phyloP scores from a whole-genome alignment of 2,329 filamentous ascomycete species.

The Dactylellina drechsleri region DNA sequence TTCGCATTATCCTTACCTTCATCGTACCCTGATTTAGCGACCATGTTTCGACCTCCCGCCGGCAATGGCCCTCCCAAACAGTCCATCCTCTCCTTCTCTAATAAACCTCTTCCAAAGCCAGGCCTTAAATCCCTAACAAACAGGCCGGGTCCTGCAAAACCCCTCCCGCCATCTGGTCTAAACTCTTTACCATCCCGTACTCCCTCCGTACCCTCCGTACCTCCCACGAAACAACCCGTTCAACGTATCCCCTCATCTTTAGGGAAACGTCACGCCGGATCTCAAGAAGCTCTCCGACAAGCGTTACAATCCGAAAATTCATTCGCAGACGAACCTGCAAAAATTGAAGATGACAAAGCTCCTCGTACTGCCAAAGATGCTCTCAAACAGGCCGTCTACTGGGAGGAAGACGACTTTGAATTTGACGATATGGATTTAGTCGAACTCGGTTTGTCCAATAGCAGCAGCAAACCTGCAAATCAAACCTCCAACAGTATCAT shows the following conservation, averaged over 20 bases:
- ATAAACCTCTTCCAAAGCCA: conserved; percentile 28
- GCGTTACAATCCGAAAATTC: conserved; percentile 40
- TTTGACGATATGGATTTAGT: conserved; percentile 50
- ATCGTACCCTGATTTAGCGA: not conserved
- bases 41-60: conserved; percentile 26
- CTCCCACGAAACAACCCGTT: not conserved
- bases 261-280: conserved; percentile 37
- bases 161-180: conserved; percentile 23
- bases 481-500: not conserved
- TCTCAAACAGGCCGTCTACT: conserved; percentile 49
- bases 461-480: conserved; percentile 12
- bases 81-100: conserved; percentile 40
- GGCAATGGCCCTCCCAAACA: conserved; percentile 20
- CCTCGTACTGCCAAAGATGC: conserved; percentile 45
- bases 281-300: conserved; percentile 46
- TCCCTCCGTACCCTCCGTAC: not conserved
- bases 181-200: conserved; percentile 39
- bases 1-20: not conserved
- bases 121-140: conserved; percentile 8
- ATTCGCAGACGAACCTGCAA: conserved; percentile 31
- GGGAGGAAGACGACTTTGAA: conserved; percentile 54
- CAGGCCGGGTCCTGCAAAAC: conserved; percentile 48
- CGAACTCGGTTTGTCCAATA: conserved; percentile 32
- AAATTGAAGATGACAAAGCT: conserved; percentile 31
- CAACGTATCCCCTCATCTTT: conserved; percentile 35